Base-by-base conservation (phyloP, 129 eudicot species). In the Helichrysum umbraculigerum region DNA sequence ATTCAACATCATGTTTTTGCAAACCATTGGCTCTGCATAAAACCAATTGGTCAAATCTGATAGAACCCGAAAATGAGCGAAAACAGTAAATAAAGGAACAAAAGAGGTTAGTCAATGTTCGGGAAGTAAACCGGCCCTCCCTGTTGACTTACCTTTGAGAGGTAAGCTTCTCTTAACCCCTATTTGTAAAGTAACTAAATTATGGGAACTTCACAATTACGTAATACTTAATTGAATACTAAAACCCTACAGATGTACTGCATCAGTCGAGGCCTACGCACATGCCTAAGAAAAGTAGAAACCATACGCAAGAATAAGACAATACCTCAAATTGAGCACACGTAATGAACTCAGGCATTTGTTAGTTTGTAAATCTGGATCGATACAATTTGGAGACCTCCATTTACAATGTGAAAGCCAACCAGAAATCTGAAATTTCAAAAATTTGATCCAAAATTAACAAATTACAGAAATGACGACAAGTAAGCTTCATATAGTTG, bases 251-350 rank as follows among this genome's bases (percentile, higher is more conserved):
- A 30, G 32, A 30, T 30, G 3, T 30, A n/a, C n/a, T n/a, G n/a
- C 32, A 30, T n/a, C n/a, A n/a, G n/a, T n/a, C n/a, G n/a, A n/a
- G n/a, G n/a, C n/a, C n/a, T n/a, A n/a, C n/a, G n/a, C n/a, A n/a
- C n/a, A n/a, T n/a, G n/a, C n/a, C n/a, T n/a, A n/a, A n/a, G n/a
- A n/a, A n/a, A n/a, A n/a, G n/a, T n/a, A n/a, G 32, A 30, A 30
- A 30, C 32, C 32, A 30, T 30, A 30, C 32, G 3, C 32, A 58
- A 58, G 63, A 20, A 22, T n/a, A 58, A 58, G 63, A 22, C 10
- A 20, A 69, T 83, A 88, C 98, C 96, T 93, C 61, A 93, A 74
- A 77, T 88, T 93, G 47, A 93, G 97, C 73, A 85, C 78, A 6
- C 88, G 81, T 57, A 93, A 70, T 12, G 88, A 84, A 57, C 78